Evolutionary conservation across 169 alveolate species (phyloP).

Genomic region (Plasmodium gonderi): DNA sequence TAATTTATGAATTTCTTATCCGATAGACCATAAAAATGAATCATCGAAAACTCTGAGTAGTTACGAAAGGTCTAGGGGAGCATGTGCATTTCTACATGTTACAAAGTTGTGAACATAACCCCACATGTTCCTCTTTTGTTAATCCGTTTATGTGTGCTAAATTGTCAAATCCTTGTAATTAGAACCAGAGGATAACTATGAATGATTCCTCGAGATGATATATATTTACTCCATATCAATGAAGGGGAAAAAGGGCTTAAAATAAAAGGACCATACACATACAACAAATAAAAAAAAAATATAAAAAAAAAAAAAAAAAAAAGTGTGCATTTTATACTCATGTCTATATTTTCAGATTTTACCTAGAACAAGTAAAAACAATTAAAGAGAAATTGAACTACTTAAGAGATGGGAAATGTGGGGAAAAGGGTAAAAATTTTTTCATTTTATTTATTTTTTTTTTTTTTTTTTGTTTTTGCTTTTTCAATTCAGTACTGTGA

Average conservation of each 20-base stretch:
- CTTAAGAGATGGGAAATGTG: slow-evolving; percentile 16
- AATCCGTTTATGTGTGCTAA: too few relatives aligned
- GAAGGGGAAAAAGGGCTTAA: background rate
- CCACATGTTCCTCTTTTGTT: too few relatives aligned
- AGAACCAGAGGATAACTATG: too few relatives aligned
- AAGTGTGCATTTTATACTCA: background rate
- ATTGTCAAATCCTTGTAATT: too few relatives aligned
- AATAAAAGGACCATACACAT: background rate
- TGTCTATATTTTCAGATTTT: slow-evolving; percentile 16
- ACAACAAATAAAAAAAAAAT: background rate
- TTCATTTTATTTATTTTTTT: background rate
- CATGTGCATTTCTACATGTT: background rate
- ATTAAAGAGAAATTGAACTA: slow-evolving; percentile 13
- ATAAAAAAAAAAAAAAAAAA: background rate
- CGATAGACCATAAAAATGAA: slow-evolving; percentile 29
- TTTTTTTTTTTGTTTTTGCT: background rate
- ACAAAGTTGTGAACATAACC: background rate
- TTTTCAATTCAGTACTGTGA: background rate
- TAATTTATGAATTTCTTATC: background rate
- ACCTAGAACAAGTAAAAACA: slow-evolving; percentile 18
- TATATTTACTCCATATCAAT: background rate
- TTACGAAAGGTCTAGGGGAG: slow-evolving; percentile 9
- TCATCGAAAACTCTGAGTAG: background rate
- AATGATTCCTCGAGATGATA: too few relatives aligned
- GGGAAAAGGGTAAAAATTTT: slow-evolving; percentile 6